These are phyloP conservation scores for Apophysomyces ossiformis DNA, from an alignment of 371 early-diverging fungal species.

Conservation along the genomic window DNA sequence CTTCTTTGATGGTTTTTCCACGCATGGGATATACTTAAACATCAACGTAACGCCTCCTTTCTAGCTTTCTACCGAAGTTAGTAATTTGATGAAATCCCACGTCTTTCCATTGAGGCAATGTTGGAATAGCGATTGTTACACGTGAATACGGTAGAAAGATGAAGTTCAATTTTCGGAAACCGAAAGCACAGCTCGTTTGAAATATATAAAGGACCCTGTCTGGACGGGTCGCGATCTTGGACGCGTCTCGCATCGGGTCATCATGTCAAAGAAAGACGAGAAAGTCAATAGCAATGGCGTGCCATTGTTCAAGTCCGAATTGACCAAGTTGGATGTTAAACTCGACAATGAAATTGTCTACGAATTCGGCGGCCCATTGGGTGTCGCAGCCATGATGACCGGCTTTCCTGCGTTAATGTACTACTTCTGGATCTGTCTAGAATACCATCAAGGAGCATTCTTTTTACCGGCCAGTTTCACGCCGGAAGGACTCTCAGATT, in stretches of 20 bases:
- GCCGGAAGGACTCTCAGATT: slow-evolving; percentile 39
- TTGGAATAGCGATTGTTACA: too few species aligned
- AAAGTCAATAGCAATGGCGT: slow-evolving; percentile 41
- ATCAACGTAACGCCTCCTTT: too few species aligned
- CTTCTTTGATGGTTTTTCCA: too few species aligned
- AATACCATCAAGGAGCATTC: slow-evolving; percentile 66
- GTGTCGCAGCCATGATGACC: slow-evolving; percentile 71
- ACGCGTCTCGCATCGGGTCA: not conserved
- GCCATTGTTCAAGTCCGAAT: slow-evolving; percentile 41
- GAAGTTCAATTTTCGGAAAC: too few species aligned
- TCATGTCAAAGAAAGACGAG: slow-evolving; percentile 5
- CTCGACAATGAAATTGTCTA: slow-evolving; percentile 67
- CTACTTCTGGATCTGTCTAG: slow-evolving; percentile 74
- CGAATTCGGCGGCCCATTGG: slow-evolving; percentile 77
- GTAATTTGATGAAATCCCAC: too few species aligned
- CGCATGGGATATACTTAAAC: too few species aligned
- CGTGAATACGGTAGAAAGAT: too few species aligned
- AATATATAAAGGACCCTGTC: too few species aligned
- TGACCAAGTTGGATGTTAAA: slow-evolving; percentile 51
- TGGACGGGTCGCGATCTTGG: not conserved
- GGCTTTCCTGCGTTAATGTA: slow-evolving; percentile 76
- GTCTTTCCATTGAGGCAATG: too few species aligned
- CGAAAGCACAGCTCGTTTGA: too few species aligned
- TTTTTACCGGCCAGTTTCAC: slow-evolving; percentile 52
- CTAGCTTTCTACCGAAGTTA: too few species aligned